Conservation (phyloP, 306 rosid genomes). For the Vigna angularis region DNA sequence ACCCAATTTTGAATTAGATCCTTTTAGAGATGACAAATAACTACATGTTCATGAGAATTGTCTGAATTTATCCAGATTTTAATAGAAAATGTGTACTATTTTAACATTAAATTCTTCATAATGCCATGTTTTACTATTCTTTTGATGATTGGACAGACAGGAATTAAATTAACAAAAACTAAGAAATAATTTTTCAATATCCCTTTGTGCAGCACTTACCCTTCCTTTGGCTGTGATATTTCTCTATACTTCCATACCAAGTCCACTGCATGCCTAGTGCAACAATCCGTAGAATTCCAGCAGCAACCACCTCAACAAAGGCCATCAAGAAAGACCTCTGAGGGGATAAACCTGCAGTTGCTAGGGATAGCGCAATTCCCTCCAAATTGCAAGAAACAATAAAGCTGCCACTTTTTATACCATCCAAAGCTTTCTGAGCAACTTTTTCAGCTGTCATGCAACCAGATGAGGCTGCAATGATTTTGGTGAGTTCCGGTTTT, state of each 20-base stretch:
- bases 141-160: slow-evolving; percentile 1
- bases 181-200: slow-evolving; percentile 8
- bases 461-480: slow-evolving; percentile 75
- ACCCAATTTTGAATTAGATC: no score
- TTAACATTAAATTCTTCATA: no score
- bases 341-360: slow-evolving; percentile 88
- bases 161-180: background rate
- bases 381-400: slow-evolving; percentile 79
- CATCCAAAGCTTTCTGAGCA: slow-evolving; percentile 78
- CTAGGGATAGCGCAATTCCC: slow-evolving; percentile 69
- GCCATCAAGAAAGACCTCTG: slow-evolving; percentile 89
- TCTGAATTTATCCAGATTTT: no score
- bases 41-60: no score
- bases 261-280: slow-evolving; percentile 78
- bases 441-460: slow-evolving; percentile 85
- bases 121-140: background rate
- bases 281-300: slow-evolving; percentile 63
- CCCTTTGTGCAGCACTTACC: slow-evolving; percentile 53
- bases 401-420: slow-evolving; percentile 78
- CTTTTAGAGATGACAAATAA: no score
- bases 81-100: no score
- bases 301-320: slow-evolving; percentile 71
- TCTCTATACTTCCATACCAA: slow-evolving; percentile 81
- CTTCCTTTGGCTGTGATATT: slow-evolving; percentile 63
- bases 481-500: slow-evolving; percentile 72